Conservation (phyloP, 257 asterid genomes). For the Fraxinus quadrangulata region DNA sequence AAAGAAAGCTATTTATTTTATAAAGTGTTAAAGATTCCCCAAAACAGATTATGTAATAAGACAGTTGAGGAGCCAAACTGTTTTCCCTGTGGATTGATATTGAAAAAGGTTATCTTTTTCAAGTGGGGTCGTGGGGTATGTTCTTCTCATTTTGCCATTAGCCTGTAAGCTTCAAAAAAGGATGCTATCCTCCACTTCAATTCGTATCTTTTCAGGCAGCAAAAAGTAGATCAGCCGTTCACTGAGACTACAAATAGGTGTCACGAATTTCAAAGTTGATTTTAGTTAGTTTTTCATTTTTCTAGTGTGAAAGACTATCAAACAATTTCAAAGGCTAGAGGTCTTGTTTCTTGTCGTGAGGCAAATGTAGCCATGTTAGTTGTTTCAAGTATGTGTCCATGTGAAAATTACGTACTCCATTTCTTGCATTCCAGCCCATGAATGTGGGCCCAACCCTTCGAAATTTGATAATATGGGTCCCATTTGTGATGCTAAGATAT, state of each 20-base stretch:
- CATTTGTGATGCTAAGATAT: background rate
- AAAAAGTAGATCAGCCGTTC: background rate
- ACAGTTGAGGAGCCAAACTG: background rate
- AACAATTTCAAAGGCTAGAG: too few species aligned
- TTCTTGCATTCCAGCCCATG: slow-evolving; percentile 36
- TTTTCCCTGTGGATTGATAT: background rate
- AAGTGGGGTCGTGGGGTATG: background rate
- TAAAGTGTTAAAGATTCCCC: background rate
- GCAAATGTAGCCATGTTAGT: background rate
- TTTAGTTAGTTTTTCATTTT: background rate
- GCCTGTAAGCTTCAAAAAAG: background rate
- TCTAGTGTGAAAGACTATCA: background rate
- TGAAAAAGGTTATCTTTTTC: background rate
- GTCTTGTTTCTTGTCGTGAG: background rate
- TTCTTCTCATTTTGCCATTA: background rate
- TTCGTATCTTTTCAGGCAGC: background rate
- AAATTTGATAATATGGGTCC: slow-evolving; percentile 20
- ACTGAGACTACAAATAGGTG: background rate
- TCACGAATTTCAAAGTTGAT: background rate
- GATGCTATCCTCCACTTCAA: background rate
- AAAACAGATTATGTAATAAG: background rate
- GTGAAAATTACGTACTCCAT: slow-evolving; percentile 7
- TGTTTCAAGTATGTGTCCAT: background rate
- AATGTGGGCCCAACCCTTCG: slow-evolving; percentile 1
- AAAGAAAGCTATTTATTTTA: background rate